Conservation (phyloP, 345 rosid species). For the Rhizophora mangle region DNA sequence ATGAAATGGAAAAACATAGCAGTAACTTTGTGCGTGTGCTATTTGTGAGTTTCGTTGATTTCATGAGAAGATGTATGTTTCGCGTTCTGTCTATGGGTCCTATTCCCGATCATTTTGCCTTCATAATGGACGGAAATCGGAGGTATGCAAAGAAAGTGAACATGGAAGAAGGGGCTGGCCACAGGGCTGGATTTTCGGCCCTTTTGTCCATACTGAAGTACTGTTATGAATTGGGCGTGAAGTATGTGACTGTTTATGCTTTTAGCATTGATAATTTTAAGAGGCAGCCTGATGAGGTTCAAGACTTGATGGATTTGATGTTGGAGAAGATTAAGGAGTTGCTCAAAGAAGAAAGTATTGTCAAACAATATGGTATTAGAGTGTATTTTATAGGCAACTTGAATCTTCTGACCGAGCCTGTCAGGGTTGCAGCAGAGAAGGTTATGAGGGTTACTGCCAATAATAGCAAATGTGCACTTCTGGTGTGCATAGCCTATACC, state of each 20-base stretch:
- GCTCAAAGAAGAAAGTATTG: conserved; percentile 61
- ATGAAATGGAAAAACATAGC: conserved; percentile 5
- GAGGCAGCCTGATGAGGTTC: conserved; percentile 64
- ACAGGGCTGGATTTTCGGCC: conserved; percentile 53
- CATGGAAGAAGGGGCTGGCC: conserved; percentile 41
- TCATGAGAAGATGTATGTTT: conserved; percentile 44
- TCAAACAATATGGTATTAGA: conserved; percentile 50
- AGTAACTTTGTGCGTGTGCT: conserved; percentile 8
- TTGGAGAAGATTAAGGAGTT: conserved; percentile 60
- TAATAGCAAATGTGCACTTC: conserved; percentile 38
- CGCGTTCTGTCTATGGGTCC: conserved; percentile 45
- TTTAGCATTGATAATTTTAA: conserved; percentile 76
- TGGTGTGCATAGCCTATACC: conserved; percentile 57
- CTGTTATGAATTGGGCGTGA: conserved; percentile 71
- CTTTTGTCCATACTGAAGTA: conserved; percentile 50
- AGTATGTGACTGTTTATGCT: conserved; percentile 56
- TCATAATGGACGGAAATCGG: conserved; percentile 69
- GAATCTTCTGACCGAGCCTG: conserved; percentile 42
- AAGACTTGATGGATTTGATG: conserved; percentile 65
- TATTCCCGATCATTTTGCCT: conserved; percentile 52
- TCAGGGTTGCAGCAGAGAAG: conserved; percentile 48
- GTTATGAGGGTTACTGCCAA: conserved; percentile 57
- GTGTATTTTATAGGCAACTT: conserved; percentile 46
- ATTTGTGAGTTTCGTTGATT: conserved; percentile 22
- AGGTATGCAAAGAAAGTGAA: conserved; percentile 45